Base-by-base conservation (phyloP, 495 filamentous ascomycete species). In the Tuber magnatum region DNA sequence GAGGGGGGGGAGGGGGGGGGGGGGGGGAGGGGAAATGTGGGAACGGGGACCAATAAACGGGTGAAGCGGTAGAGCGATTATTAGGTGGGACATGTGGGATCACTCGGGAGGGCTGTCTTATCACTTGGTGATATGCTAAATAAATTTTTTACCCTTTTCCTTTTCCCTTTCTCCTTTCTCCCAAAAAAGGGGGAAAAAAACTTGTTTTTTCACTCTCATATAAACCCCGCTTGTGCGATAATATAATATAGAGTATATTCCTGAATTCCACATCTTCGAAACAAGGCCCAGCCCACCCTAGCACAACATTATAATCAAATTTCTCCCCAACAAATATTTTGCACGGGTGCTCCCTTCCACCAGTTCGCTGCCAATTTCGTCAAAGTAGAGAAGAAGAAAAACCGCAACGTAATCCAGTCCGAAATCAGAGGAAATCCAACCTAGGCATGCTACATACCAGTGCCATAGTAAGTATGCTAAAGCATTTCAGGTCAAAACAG, bases 1-100 rank as follows among this genome's bases (percentile, higher is more conserved):
- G 97, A 93, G 83, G 94, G 97, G 81, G 94, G 93, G 32, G 94
- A 87, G 56, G 91, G 93, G 43, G 86, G 87, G 71, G 88, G 71
- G 48, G 61, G 74, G 35, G 68, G 48, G 16, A 71, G 40, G 9
- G 74, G 72, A 46, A 75, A 71, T 41, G 14, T 32, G n/a, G 28
- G n/a, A 24, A 3, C 24, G 8, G 48, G 48, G 24, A n/a, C 48
- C 12, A 56, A 56, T 65, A 65, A 65, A 35, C 28, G 56, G 28
- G 56, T 65, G n/a, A 65, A 12, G 28, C 3, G 56, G 28, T 65
- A 65, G 56, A 56, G 10, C 2, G 8, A n/a, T 65, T 32, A 5
- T 65, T 32, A 12, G 4, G 28, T 40, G 28, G 28, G 56, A 65
- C 28, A 65, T 65, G 28, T 10, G 4, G 4, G 56, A 65, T 65